phyloP scores from a whole-genome alignment of 2,329 filamentous ascomycete species.

The Decorospora gaudefroyi region DNA sequence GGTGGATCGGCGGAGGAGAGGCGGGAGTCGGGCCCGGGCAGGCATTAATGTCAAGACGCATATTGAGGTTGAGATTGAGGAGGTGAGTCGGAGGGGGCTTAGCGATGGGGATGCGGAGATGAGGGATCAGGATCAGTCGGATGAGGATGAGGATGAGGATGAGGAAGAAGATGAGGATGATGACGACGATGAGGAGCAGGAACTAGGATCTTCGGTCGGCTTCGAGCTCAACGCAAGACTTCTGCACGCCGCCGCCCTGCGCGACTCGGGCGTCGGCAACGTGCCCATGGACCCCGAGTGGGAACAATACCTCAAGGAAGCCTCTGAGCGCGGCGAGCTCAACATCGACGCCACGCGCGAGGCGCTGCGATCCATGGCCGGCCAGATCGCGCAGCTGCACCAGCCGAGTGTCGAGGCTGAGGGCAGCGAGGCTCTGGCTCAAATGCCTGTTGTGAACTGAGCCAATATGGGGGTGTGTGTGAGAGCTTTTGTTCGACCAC shows the following conservation, averaged over 20 bases:
- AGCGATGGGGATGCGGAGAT: no score
- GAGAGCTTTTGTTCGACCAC: neutral
- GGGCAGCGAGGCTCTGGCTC: conserved; percentile 13
- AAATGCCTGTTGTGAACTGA: conserved; percentile 23
- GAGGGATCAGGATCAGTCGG: conserved; percentile 1
- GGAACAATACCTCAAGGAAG: conserved; percentile 76
- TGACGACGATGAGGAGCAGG: conserved; percentile 11
- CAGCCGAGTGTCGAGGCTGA: conserved; percentile 19
- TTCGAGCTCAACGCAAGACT: conserved; percentile 65
- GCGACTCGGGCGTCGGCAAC: conserved; percentile 60
- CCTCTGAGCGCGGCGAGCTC: conserved; percentile 63
- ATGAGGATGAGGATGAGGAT: conserved; percentile 7
- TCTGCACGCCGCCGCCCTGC: conserved; percentile 64
- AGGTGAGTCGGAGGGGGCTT: no score
- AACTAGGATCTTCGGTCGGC: conserved; percentile 59
- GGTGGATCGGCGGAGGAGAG: conserved; percentile 51
- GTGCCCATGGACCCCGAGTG: conserved; percentile 70
- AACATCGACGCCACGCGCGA: conserved; percentile 43
- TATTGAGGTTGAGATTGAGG: conserved; percentile 49
- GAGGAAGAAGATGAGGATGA: conserved; percentile 38
- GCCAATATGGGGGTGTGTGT: conserved; percentile 21
- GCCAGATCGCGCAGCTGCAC: conserved; percentile 34
- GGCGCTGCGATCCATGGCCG: conserved; percentile 39
- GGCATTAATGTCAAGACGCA: conserved; percentile 51
- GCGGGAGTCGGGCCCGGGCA: conserved; percentile 1